phyloP scores from a whole-genome alignment of 352 stramenopile genomes.

The Phytophthora brassicae region DNA sequence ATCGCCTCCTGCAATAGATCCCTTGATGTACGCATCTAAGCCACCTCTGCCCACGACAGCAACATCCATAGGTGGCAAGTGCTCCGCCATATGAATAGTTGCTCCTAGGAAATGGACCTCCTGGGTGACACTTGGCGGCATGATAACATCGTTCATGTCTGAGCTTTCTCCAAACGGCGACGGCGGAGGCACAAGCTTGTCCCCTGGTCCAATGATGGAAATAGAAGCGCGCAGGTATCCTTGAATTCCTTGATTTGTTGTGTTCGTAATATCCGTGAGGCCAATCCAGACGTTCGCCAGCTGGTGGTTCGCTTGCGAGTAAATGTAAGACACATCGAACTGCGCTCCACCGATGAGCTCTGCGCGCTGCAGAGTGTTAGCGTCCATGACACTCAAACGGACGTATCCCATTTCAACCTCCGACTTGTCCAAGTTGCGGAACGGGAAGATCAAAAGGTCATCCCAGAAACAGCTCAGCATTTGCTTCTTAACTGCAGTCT shows the following conservation, averaged over 20 bases:
- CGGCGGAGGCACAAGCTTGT: conserved; percentile 76
- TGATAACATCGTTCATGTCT: conserved; percentile 73
- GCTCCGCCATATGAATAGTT: conserved; percentile 70
- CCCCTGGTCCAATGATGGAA: conserved; percentile 84
- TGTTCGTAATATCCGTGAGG: conserved; percentile 83
- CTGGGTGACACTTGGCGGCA: conserved; percentile 73
- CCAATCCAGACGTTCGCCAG: conserved; percentile 91
- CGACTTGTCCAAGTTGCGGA: conserved; percentile 75
- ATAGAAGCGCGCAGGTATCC: conserved; percentile 90
- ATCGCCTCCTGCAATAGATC: conserved; percentile 56
- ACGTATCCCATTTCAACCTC: conserved; percentile 86
- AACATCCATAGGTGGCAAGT: conserved; percentile 77
- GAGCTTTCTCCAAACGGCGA: conserved; percentile 53
- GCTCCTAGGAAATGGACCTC: conserved; percentile 72
- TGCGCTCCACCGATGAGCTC: conserved; percentile 88
- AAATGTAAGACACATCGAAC: conserved; percentile 88
- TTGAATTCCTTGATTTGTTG: conserved; percentile 86
- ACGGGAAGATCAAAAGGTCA: conserved; percentile 77
- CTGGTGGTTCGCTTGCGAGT: conserved; percentile 87
- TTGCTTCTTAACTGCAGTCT: conserved; percentile 84
- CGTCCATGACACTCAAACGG: conserved; percentile 83
- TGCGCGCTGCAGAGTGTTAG: conserved; percentile 83
- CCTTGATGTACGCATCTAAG: conserved; percentile 75
- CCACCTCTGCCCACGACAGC: conserved; percentile 59
- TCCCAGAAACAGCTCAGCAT: conserved; percentile 89